Conservation (phyloP, 176 grass and related monocot genomes). For the Tuctoria greenei region DNA sequence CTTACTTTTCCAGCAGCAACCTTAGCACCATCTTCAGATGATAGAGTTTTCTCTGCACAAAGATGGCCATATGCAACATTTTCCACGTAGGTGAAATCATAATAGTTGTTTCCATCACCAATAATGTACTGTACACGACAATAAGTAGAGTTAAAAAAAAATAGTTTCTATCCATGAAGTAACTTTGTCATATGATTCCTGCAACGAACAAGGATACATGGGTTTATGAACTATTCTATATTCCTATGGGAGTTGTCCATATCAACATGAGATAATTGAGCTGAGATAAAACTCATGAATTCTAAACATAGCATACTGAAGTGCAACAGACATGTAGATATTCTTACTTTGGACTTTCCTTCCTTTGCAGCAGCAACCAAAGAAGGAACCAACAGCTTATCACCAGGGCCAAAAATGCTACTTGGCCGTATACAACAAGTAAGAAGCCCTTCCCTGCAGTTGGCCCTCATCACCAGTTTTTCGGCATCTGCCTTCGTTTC, state of each 20-base stretch:
- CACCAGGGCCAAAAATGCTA: conserved; percentile 98
- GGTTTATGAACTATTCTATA: background rate
- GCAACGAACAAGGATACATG: conserved; percentile 7
- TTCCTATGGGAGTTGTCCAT: conserved; percentile 5
- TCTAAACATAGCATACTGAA: conserved; percentile 21
- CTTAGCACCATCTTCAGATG: conserved; percentile 70
- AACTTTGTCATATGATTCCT: background rate
- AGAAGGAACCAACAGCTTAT: conserved; percentile 93
- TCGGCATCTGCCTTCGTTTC: conserved; percentile 98
- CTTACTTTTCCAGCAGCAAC: conserved; percentile 86
- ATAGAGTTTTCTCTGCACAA: conserved; percentile 87
- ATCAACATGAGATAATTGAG: conserved; percentile 2
- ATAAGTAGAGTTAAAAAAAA: conserved; percentile 7
- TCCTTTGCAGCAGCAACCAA: conserved; percentile 82
- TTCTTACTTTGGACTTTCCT: conserved; percentile 89
- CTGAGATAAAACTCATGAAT: background rate
- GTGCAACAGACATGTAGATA: conserved; percentile 14
- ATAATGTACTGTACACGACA: conserved; percentile 70
- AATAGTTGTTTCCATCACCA: conserved; percentile 86
- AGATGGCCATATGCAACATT: conserved; percentile 96
- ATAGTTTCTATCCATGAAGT: background rate
- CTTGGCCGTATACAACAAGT: conserved; percentile 98
- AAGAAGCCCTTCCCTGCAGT: conserved; percentile 79
- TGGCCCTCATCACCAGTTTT: conserved; percentile 84
- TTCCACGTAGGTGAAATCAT: conserved; percentile 98